These are phyloP conservation scores for Scutellaria minor DNA, from an alignment of 257 asterid species.

Conservation along the genomic window DNA sequence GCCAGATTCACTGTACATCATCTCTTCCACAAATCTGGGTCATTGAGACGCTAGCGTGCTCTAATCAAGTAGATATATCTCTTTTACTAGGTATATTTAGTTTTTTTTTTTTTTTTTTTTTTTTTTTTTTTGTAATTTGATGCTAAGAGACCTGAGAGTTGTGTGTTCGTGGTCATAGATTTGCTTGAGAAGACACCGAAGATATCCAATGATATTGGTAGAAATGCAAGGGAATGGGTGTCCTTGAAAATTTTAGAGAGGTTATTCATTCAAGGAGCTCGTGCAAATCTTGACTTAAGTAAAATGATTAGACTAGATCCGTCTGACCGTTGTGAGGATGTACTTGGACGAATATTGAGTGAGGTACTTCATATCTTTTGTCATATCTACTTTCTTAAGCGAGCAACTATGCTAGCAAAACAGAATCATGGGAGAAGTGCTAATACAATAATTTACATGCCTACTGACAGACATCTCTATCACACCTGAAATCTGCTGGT, in stretches of 20 bases:
- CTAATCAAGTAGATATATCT: constrained; percentile 45
- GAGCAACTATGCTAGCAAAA: neutral
- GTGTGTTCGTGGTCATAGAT: constrained; percentile 42
- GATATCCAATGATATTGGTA: constrained; percentile 47
- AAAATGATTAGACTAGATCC: constrained; percentile 45
- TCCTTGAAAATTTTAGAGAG: constrained; percentile 60
- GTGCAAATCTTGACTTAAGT: constrained; percentile 24
- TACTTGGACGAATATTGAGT: constrained; percentile 43
- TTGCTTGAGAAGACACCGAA: constrained; percentile 55
- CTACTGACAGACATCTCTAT: constrained; percentile 43
- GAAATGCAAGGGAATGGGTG: constrained; percentile 52
- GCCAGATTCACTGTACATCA: constrained; percentile 33
- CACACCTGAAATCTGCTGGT: constrained; percentile 42
- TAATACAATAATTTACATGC: constrained; percentile 4
- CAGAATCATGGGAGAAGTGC: constrained; percentile 1
- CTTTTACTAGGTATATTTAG: constrained; percentile 52
- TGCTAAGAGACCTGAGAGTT: neutral
- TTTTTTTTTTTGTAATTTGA: neutral
- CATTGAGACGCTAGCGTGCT: constrained; percentile 58
- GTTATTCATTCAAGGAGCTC: constrained; percentile 35
- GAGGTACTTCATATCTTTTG: constrained; percentile 41
- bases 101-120: no score
- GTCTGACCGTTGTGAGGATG: constrained; percentile 55
- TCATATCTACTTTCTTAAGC: neutral
- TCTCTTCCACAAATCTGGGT: constrained; percentile 61